phyloP scores from a whole-genome alignment of 164 flowering plant genomes.

The Magnolia sinica region DNA sequence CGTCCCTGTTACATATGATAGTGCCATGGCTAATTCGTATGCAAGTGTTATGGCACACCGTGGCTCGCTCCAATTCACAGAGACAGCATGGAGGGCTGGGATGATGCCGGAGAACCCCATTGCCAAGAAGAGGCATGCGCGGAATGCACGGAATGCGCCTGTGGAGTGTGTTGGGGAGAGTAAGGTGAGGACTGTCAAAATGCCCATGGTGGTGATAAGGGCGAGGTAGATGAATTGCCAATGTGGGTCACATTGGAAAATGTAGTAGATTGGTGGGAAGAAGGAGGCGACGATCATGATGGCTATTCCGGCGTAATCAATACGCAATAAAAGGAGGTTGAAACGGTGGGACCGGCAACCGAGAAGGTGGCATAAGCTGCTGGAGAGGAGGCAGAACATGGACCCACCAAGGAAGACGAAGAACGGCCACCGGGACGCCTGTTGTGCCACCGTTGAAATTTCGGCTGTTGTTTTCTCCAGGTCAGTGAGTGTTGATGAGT shows the following conservation, averaged over 20 bases:
- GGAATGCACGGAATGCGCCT: slow-evolving; percentile 41
- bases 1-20: slow-evolving; percentile 61
- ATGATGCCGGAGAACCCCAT: slow-evolving; percentile 80
- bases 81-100: slow-evolving; percentile 65
- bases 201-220: slow-evolving; percentile 62
- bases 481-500: slow-evolving; percentile 13
- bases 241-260: slow-evolving; percentile 70
- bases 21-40: slow-evolving; percentile 71
- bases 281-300: slow-evolving; percentile 91
- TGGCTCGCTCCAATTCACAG: slow-evolving; percentile 71
- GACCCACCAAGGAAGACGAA: slow-evolving; percentile 76
- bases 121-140: slow-evolving; percentile 65
- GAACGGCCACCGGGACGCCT: slow-evolving; percentile 69
- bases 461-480: background rate
- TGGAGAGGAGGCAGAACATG: slow-evolving; percentile 85
- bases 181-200: slow-evolving; percentile 53
- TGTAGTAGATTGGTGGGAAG: slow-evolving; percentile 88
- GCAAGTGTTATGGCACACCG: slow-evolving; percentile 36
- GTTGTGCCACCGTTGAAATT: background rate
- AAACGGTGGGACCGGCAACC: slow-evolving; percentile 70
- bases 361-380: slow-evolving; percentile 83
- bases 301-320: slow-evolving; percentile 80
- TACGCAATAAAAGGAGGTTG: slow-evolving; percentile 40
- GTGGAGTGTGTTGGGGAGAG: slow-evolving; percentile 58
- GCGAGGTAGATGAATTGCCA: slow-evolving; percentile 77